phyloP scores from a whole-genome alignment of 495 filamentous ascomycete genomes.

The Penicillium egyptiacum region DNA sequence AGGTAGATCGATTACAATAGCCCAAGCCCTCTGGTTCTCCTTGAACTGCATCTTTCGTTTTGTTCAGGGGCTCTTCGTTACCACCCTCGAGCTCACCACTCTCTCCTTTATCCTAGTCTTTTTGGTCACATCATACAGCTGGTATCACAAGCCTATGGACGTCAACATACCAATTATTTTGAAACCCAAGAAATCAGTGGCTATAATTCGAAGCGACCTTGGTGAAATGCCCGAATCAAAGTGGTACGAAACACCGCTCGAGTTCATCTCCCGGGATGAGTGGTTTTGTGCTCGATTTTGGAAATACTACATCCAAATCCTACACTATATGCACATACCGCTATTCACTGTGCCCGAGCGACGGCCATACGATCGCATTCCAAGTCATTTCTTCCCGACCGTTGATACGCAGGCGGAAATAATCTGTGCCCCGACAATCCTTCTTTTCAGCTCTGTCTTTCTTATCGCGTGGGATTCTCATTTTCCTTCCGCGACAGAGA shows the following conservation, averaged over 20 bases:
- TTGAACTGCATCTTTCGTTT: slow-evolving; percentile 27
- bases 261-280: slow-evolving; percentile 25
- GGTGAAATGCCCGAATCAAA: neutral
- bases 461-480: slow-evolving; percentile 31
- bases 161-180: slow-evolving; percentile 27
- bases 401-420: slow-evolving; percentile 12
- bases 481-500: slow-evolving; percentile 27
- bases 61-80: slow-evolving; percentile 20
- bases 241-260: slow-evolving; percentile 25
- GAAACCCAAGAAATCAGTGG: neutral
- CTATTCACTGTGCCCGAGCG: slow-evolving; percentile 14
- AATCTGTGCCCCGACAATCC: slow-evolving; percentile 13
- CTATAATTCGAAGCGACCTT: neutral
- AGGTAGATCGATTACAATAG: slow-evolving; percentile 15
- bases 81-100: slow-evolving; percentile 43
- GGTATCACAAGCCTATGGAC: slow-evolving; percentile 45
- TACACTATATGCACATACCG: slow-evolving; percentile 19
- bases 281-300: slow-evolving; percentile 22
- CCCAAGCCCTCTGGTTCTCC: slow-evolving; percentile 34
- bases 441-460: slow-evolving; percentile 27
- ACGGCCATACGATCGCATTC: slow-evolving; percentile 24
- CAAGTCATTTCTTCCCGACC: neutral
- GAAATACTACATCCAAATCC: slow-evolving; percentile 22
- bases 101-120: slow-evolving; percentile 42
- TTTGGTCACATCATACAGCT: slow-evolving; percentile 40